A percentile compares a stretch with the other conserved stretches of the same genome.
These are phyloP conservation scores for Dactylellina leptospora DNA, from an alignment of 2,329 filamentous ascomycete genomes.

Conservation along the genomic window DNA sequence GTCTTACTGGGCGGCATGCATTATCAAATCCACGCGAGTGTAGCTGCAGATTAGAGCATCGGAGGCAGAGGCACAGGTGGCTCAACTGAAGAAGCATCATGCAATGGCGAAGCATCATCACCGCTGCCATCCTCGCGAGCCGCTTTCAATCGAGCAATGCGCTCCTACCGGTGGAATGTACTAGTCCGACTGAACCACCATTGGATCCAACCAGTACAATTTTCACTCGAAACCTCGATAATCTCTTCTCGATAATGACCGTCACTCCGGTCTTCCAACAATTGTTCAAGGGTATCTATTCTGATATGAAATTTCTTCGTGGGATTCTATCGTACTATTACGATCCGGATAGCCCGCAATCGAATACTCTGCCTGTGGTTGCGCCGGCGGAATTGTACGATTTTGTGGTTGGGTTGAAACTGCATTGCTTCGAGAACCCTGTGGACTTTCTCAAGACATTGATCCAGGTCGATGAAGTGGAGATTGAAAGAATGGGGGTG, in stretches of 20 bases:
- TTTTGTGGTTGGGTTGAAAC: slow-evolving; percentile 17
- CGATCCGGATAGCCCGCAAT: not conserved
- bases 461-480: slow-evolving; percentile 21
- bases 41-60: too few species aligned
- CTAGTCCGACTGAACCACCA: not conserved
- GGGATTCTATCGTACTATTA: not conserved
- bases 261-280: slow-evolving; percentile 1
- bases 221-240: slow-evolving; percentile 26
- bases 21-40: not conserved
- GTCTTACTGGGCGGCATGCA: too few species aligned
- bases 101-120: not conserved
- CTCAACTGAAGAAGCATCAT: not conserved
- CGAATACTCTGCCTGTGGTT: slow-evolving; percentile 9
- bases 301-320: slow-evolving; percentile 15
- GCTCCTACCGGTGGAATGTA: slow-evolving; percentile 3
- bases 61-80: too few species aligned
- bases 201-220: not conserved
- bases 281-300: slow-evolving; percentile 3
- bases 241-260: not conserved
- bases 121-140: not conserved
- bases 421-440: slow-evolving; percentile 13
- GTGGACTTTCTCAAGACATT: slow-evolving; percentile 2
- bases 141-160: not conserved
- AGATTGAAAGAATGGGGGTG: slow-evolving; percentile 2
- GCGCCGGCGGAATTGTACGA: slow-evolving; percentile 9